These are phyloP conservation scores for Monilinia polystroma DNA, from an alignment of 2,329 filamentous ascomycete species.

Conservation along the genomic window DNA sequence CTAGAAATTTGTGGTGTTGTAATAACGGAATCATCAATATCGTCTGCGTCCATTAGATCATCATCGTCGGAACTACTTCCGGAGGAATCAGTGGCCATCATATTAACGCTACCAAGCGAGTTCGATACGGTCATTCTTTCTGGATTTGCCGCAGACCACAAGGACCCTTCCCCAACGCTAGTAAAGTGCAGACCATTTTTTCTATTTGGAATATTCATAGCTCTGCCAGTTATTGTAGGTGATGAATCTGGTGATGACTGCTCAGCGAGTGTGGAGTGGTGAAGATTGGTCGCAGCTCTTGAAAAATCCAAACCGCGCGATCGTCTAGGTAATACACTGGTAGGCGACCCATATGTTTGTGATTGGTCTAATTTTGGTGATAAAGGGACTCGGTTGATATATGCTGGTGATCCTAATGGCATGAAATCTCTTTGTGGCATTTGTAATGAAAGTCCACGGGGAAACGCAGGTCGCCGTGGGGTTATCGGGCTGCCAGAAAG, in stretches of 20 bases:
- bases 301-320: conserved; percentile 93
- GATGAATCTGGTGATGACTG: conserved; percentile 87
- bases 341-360: conserved; percentile 82
- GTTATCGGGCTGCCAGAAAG: conserved; percentile 57
- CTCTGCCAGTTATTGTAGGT: conserved; percentile 74
- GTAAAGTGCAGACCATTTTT: conserved; percentile 48
- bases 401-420: conserved; percentile 45
- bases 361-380: conserved; percentile 84
- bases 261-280: conserved; percentile 91
- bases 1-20: conserved; percentile 78
- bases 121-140: conserved; percentile 74
- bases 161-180: conserved; percentile 61
- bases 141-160: conserved; percentile 69
- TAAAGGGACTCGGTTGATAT: conserved; percentile 63
- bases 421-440: conserved; percentile 57
- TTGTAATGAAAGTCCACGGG: conserved; percentile 68
- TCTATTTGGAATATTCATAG: conserved; percentile 60
- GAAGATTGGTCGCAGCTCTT: conserved; percentile 86
- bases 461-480: conserved; percentile 66
- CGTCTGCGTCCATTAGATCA: conserved; percentile 67
- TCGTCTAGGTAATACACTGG: conserved; percentile 82
- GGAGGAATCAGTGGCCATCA: conserved; percentile 77
- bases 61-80: conserved; percentile 70
- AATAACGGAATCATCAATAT: conserved; percentile 74
- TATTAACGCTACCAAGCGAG: conserved; percentile 54